Evolutionary conservation across 306 rosid genomes (phyloP).

Genomic region (peach (Prunus persica)): DNA sequence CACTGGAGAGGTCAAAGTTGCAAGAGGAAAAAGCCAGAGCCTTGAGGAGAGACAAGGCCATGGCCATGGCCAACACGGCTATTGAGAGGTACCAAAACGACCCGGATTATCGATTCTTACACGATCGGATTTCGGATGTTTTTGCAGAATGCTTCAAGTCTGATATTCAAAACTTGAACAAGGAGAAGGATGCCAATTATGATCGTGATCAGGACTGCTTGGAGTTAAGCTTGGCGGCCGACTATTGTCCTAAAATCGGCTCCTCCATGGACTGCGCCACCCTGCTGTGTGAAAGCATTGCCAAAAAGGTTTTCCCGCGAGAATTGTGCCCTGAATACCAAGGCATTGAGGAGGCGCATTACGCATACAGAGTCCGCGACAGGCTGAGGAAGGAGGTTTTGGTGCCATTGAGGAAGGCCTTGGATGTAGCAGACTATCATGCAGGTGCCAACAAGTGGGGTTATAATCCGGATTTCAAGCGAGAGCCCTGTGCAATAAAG

Average conservation of each 20-base stretch:
- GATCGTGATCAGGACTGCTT: too few relatives aligned
- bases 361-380: constrained; percentile 63
- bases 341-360: constrained; percentile 62
- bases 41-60: too few relatives aligned
- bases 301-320: constrained; percentile 50
- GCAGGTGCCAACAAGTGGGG: constrained; percentile 47
- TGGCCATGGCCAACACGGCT: constrained; percentile 20
- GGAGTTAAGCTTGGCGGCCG: constrained; percentile 51
- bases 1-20: too few relatives aligned
- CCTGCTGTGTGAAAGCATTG: constrained; percentile 58
- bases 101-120: constrained; percentile 32
- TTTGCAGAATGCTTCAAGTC: constrained; percentile 47
- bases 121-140: constrained; percentile 43
- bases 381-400: constrained; percentile 56
- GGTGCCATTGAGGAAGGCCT: constrained; percentile 51
- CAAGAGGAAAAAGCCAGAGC: too few relatives aligned
- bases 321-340: constrained; percentile 42
- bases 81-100: constrained; percentile 32
- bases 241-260: constrained; percentile 67
- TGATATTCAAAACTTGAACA: constrained; percentile 40
- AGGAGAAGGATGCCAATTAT: too few relatives aligned
- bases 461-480: constrained; percentile 33
- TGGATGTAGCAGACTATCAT: constrained; percentile 41
- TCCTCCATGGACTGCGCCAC: constrained; percentile 55
- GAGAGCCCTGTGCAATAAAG: constrained; percentile 59